A percentile compares a stretch with the other conserved stretches of the same genome.
These are phyloP conservation scores for Psilocybe mexicana DNA, from an alignment of 1,284 basidiomycete species.

Conservation along the genomic window DNA sequence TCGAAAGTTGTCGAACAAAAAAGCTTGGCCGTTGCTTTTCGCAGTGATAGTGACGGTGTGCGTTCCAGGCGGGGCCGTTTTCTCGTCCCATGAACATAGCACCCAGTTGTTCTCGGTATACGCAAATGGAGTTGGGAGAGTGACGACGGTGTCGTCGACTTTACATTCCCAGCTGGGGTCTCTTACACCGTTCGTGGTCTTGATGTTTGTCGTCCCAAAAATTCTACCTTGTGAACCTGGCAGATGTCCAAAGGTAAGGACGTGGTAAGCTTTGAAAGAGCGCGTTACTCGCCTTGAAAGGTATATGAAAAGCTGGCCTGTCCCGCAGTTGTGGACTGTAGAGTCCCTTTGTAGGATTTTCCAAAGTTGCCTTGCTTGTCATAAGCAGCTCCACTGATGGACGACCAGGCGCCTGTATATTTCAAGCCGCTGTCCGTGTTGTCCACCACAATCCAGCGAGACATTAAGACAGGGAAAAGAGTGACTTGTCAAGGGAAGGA, in stretches of 20 bases:
- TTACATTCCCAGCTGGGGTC: conserved; percentile 21
- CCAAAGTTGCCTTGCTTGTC: conserved; percentile 11
- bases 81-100: conserved; percentile 16
- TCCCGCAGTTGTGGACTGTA: conserved; percentile 5
- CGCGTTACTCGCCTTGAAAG: conserved; percentile 3
- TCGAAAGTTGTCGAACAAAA: conserved; percentile 18
- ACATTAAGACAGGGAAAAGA: neutral
- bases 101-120: conserved; percentile 19
- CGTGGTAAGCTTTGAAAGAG: too few relatives aligned
- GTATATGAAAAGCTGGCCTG: conserved; percentile 6
- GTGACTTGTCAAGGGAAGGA: neutral
- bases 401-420: conserved; percentile 5
- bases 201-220: conserved; percentile 15
- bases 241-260: neutral
- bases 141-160: conserved; percentile 15
- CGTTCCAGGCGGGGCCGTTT: conserved; percentile 4
- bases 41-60: conserved; percentile 17
- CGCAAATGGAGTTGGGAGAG: conserved; percentile 5
- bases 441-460: conserved; percentile 7
- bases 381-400: neutral
- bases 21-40: conserved; percentile 13
- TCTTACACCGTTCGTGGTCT: conserved; percentile 10
- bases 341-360: neutral
- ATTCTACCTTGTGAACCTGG: conserved; percentile 15
- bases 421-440: neutral